Evolutionary conservation across 495 filamentous ascomycete genomes (phyloP).

Genomic region (Xylaria grammica): DNA sequence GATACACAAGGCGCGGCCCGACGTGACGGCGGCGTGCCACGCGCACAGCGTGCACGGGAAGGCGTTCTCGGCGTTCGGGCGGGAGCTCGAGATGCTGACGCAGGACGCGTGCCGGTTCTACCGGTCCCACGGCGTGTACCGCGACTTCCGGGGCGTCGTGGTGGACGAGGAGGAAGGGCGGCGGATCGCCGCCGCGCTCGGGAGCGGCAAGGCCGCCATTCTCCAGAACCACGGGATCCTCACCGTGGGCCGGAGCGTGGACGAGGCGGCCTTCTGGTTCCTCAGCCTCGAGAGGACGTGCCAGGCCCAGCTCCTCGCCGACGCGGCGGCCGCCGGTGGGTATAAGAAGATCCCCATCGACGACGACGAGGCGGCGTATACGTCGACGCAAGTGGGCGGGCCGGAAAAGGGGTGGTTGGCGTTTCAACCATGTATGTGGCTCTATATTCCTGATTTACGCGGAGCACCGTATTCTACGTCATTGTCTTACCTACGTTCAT

Average conservation of each 20-base stretch:
- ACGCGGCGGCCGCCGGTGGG: conserved; percentile 65
- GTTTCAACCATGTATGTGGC: conserved; percentile 48
- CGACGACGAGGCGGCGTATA: conserved; percentile 57
- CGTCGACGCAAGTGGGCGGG: conserved; percentile 40
- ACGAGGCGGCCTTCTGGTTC: conserved; percentile 73
- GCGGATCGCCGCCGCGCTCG: conserved; percentile 63
- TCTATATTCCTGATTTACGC: background rate
- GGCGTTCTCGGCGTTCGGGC: conserved; percentile 55
- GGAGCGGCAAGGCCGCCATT: conserved; percentile 67
- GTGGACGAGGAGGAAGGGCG: conserved; percentile 66
- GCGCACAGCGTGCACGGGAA: conserved; percentile 57
- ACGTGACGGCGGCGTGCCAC: conserved; percentile 57
- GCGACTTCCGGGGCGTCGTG: conserved; percentile 50
- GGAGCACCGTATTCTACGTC: background rate
- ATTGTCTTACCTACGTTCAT: too few species aligned
- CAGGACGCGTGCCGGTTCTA: conserved; percentile 61
- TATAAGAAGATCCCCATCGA: conserved; percentile 62
- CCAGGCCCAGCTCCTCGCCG: conserved; percentile 68
- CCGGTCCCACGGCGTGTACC: conserved; percentile 50
- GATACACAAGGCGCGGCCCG: conserved; percentile 56
- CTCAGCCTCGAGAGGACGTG: conserved; percentile 69
- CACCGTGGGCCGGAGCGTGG: conserved; percentile 67
- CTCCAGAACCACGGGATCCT: conserved; percentile 72
- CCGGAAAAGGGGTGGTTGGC: conserved; percentile 54
- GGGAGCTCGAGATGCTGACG: conserved; percentile 55